These are phyloP conservation scores for Lipomyces lipofer DNA, from an alignment of 805 yeast species.

Conservation along the genomic window DNA sequence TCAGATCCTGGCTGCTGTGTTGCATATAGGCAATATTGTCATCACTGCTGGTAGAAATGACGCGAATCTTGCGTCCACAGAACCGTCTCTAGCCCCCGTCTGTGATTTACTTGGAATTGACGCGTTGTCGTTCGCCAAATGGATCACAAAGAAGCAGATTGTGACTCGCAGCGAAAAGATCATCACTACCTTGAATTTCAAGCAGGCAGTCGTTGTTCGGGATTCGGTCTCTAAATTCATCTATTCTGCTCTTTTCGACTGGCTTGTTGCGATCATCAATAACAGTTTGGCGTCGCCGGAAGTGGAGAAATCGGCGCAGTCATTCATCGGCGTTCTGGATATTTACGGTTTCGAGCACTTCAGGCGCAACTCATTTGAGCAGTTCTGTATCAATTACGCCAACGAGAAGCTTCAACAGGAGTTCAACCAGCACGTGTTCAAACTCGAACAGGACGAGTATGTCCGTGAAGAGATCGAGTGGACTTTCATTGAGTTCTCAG, in stretches of 20 bases:
- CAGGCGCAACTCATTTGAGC: constrained; percentile 91
- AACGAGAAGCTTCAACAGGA: constrained; percentile 97
- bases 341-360: constrained; percentile 97
- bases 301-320: constrained; percentile 55
- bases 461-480: constrained; percentile 89
- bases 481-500: constrained; percentile 94
- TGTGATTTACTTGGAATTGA: constrained; percentile 83
- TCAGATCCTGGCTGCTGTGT: constrained; percentile 78
- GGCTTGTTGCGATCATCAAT: constrained; percentile 88
- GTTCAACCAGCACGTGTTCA: constrained; percentile 95
- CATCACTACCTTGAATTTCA: constrained; percentile 74
- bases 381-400: constrained; percentile 95
- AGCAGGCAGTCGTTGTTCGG: constrained; percentile 86
- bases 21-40: constrained; percentile 91
- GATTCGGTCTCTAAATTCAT: constrained; percentile 97
- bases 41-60: constrained; percentile 81
- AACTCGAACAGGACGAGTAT: constrained; percentile 94
- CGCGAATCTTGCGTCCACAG: constrained; percentile 80
- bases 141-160: constrained; percentile 92
- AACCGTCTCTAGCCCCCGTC: constrained; percentile 78
- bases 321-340: constrained; percentile 95
- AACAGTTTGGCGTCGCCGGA: constrained; percentile 76
- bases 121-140: constrained; percentile 71
- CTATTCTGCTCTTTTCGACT: constrained; percentile 88
- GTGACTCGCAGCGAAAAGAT: constrained; percentile 91